These are phyloP conservation scores for Malbranchea zuffiana DNA, from an alignment of 2,329 filamentous ascomycete species.

Conservation along the genomic window DNA sequence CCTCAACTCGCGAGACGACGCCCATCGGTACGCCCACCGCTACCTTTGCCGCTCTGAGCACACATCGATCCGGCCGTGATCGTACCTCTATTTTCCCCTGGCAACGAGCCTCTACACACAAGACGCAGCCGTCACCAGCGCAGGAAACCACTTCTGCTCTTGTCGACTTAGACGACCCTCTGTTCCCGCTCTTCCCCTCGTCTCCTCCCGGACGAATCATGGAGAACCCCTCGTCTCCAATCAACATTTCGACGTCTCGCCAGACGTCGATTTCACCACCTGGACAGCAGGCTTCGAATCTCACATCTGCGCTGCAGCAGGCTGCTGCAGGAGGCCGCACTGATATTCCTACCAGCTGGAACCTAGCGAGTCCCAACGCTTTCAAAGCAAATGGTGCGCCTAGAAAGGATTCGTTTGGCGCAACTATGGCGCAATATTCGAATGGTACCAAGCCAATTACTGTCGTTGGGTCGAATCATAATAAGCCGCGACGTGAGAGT, in stretches of 20 bases:
- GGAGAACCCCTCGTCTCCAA: slow-evolving; percentile 45
- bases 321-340: slow-evolving; percentile 34
- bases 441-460: slow-evolving; percentile 51
- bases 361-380: slow-evolving; percentile 27
- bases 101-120: slow-evolving; percentile 23
- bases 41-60: slow-evolving; percentile 34
- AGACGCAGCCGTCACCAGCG: not conserved
- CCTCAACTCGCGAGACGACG: slow-evolving; percentile 41
- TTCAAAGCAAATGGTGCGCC: slow-evolving; percentile 31
- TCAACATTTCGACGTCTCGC: slow-evolving; percentile 47
- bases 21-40: slow-evolving; percentile 41
- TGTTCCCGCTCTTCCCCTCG: slow-evolving; percentile 33
- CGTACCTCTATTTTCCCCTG: slow-evolving; percentile 34
- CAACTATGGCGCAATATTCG: slow-evolving; percentile 43
- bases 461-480: slow-evolving; percentile 40
- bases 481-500: slow-evolving; percentile 47
- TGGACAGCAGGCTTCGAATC: slow-evolving; percentile 49
- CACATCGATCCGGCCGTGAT: slow-evolving; percentile 36
- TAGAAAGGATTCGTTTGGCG: slow-evolving; percentile 47
- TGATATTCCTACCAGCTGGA: slow-evolving; percentile 36
- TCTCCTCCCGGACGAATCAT: slow-evolving; percentile 33
- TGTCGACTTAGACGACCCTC: slow-evolving; percentile 23
- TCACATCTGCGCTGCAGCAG: slow-evolving; percentile 50
- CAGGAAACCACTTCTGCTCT: slow-evolving; percentile 1
- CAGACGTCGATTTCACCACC: slow-evolving; percentile 49